phyloP scores from a whole-genome alignment of 148 eudicot species.

The Amaranthus cruentus region DNA sequence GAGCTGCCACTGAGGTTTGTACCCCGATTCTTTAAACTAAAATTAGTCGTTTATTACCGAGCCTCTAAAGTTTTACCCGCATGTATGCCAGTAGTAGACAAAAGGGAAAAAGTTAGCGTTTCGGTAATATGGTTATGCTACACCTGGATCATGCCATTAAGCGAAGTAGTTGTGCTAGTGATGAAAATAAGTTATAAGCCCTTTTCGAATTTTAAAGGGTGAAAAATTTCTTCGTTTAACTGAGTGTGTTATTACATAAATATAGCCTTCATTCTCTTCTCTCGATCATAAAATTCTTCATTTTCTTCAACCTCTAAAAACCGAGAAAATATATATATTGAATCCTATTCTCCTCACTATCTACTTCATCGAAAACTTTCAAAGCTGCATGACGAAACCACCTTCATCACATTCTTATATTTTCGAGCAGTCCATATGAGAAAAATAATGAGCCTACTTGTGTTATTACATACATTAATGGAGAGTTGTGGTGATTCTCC shows the following conservation, averaged over 20 bases:
- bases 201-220: background rate
- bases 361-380: too few relatives aligned
- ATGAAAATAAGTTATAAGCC: background rate
- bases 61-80: background rate
- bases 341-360: too few relatives aligned
- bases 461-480: too few relatives aligned
- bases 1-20: conserved; percentile 95
- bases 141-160: background rate
- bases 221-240: background rate
- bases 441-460: too few relatives aligned
- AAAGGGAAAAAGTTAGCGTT: background rate
- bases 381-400: too few relatives aligned
- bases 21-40: conserved; percentile 5
- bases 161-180: background rate
- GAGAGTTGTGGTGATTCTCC: too few relatives aligned
- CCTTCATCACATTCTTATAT: too few relatives aligned
- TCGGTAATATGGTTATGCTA: background rate
- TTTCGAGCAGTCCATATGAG: too few relatives aligned
- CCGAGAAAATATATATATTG: background rate
- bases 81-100: background rate
- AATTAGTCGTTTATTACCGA: background rate
- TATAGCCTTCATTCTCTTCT: background rate
- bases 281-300: background rate
- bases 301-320: background rate
- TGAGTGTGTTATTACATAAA: background rate